Base-by-base conservation (phyloP, 371 early-diverging fungal species). In the Mortierella sp. region DNA sequence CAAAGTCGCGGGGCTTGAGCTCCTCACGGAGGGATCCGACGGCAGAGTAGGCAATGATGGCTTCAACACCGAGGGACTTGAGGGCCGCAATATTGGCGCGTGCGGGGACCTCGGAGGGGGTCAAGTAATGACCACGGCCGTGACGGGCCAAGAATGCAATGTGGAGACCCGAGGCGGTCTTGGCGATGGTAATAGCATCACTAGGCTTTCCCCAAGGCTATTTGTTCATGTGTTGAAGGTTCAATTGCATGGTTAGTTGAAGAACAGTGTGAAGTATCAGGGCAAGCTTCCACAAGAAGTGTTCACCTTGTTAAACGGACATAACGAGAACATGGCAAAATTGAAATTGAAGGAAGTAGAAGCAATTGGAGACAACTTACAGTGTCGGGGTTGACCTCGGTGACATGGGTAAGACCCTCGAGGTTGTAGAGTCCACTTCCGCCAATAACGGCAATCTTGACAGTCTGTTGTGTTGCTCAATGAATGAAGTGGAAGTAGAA, bases 1-100 rank as follows among this genome's bases (percentile, higher is more conserved):
- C 96, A 90, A 99, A 99, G 90, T 99, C 97, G 51, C 96, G 91
- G 21, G 98, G 99, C 51, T 91, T 91, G 81, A 99, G 97, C 76
- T 98, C 98, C 88, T 98, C 98, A 44, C 95, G 94, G 72, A 99
- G 92, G 0, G 97, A 97, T 29, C 97, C 97, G 38, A 96, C 96
- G 43, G 99, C 98, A 21, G 98, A 97, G 86, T 97, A 98, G 72
- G 98, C 98, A 58, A 99, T 83, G 75, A 99, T 97, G 49, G 92
- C 96, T 84, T 96, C 92, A 35, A 97, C 98, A 83, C 99, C 99
- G 18, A 99, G 79, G 49, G 92, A 92, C 91, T 98, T 99, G 80
- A 99, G 91, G 21, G 99, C 98, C 41, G 99, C 99, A 85, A 99
- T 98, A 90, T 99, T 99, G 89, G 99, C 99, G 48, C 96, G 94